phyloP scores from a whole-genome alignment of 169 alveolate genomes.

The Cryptosporidium felis region DNA sequence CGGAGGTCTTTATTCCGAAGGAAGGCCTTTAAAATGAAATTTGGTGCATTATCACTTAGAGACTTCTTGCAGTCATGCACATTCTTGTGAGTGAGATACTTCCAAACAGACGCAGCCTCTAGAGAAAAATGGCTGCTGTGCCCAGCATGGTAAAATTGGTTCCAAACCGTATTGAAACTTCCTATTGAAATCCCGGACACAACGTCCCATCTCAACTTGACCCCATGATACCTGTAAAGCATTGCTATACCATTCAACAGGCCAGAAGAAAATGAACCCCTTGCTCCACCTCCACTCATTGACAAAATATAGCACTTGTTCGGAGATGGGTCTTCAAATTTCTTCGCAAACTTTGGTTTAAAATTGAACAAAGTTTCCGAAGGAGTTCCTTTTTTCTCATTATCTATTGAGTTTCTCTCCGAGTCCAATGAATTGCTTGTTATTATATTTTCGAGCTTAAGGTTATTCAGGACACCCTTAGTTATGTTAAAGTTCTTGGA shows the following conservation, averaged over 20 bases:
- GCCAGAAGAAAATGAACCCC: slow-evolving; percentile 56
- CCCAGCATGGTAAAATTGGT: slow-evolving; percentile 23
- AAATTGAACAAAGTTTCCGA: slow-evolving; percentile 26
- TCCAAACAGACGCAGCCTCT: slow-evolving; percentile 50
- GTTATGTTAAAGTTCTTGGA: too few species aligned
- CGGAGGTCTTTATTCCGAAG: not conserved
- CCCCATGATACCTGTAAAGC: slow-evolving; percentile 27
- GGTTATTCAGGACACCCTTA: too few species aligned
- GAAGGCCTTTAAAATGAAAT: not conserved
- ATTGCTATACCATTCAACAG: slow-evolving; percentile 16
- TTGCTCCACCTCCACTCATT: slow-evolving; percentile 66
- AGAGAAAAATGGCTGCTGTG: slow-evolving; percentile 34
- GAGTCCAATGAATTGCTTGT: too few species aligned
- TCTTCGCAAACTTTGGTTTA: not conserved
- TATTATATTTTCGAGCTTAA: too few species aligned
- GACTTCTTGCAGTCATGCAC: slow-evolving; percentile 41
- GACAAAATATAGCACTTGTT: slow-evolving; percentile 42
- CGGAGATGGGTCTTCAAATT: slow-evolving; percentile 45
- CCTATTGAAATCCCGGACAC: slow-evolving; percentile 58
- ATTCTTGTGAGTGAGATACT: slow-evolving; percentile 15
- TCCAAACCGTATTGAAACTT: slow-evolving; percentile 33
- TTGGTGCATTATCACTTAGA: not conserved
- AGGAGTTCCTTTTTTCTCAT: not conserved
- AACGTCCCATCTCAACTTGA: slow-evolving; percentile 68
- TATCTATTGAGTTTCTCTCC: too few species aligned